Conservation (phyloP, 23 red algal genomes). For the Pyropia haitanensis region DNA sequence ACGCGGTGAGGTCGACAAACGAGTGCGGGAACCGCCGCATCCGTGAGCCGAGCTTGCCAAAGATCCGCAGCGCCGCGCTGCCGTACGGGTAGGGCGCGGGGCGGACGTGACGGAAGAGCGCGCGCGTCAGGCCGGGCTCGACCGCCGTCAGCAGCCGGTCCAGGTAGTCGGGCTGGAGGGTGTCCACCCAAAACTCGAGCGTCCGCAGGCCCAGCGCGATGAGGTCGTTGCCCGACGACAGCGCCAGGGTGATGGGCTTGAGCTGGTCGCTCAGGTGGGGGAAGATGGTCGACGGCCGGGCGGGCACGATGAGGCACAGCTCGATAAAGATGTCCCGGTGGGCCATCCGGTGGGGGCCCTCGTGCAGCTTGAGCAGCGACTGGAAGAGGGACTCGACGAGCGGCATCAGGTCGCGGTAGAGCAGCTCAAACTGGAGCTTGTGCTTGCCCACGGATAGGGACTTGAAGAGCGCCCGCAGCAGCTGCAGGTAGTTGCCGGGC, state of each 20-base stretch:
- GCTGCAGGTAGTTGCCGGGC: constrained; percentile 63
- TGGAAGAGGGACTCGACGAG: constrained; percentile 50
- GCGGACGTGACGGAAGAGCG: constrained; percentile 39
- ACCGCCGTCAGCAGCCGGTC: constrained; percentile 52
- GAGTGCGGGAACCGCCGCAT: constrained; percentile 7
- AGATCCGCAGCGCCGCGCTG: constrained; percentile 26
- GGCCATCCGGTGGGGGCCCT: constrained; percentile 34
- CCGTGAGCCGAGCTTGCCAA: constrained; percentile 70
- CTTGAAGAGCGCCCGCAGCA: constrained; percentile 91
- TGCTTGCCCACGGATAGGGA: constrained; percentile 55
- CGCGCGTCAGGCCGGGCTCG: constrained; percentile 40
- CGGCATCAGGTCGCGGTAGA: constrained; percentile 80
- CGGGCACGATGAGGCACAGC: constrained; percentile 83
- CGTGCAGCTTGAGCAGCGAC: constrained; percentile 33
- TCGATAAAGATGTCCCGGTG: constrained; percentile 75
- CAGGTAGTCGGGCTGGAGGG: constrained; percentile 86
- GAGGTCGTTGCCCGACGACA: constrained; percentile 47
- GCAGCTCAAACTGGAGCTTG: constrained; percentile 57
- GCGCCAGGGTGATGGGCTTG: constrained; percentile 56
- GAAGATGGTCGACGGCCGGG: constrained; percentile 85
- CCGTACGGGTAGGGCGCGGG: neutral
- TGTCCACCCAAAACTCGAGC: constrained; percentile 98
- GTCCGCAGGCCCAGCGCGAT: constrained; percentile 54
- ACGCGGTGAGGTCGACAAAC: too few relatives aligned
- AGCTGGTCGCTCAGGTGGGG: constrained; percentile 73